Base-by-base conservation (phyloP, 1,284 basidiomycete genomes). In the Moesziomyces sp. region DNA sequence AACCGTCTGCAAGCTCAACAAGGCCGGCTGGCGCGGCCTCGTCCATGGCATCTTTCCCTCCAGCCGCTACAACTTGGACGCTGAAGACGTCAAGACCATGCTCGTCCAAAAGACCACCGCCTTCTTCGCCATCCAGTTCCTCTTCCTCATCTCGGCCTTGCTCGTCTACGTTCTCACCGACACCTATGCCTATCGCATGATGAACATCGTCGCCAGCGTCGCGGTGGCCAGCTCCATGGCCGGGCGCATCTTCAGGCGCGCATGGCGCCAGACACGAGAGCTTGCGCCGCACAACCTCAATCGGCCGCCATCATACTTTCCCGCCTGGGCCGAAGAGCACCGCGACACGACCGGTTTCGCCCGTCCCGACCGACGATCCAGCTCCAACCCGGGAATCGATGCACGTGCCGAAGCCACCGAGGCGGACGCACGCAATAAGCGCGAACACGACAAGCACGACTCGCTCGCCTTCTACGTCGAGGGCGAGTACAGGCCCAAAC, bases 71-170 rank as follows among this genome's bases (percentile, higher is more conserved):
- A 72, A 74, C 34, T 45, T 71, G 30, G 74, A 75, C 43, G 50
- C 72, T 3, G 78, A 79, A 35, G 78, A 80, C 40, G 71, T 80
- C 48, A 74, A 62, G 57, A 58, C 60, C 47, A 80, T 80, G 76
- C 72, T 80, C 28, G 69, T 80, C 5, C 77, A 80, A 50, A 68
- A 73, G 47, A 78, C 78, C 38, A 75, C 68, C 23, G 64, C 65
- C 8, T 80, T 79, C 61, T 79, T 76, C 44, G 44, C 62, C 28
- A 67, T 77, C 14, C 76, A 78, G 38, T 77, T 79, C 52, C 59
- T 59, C 50, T 61, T 80, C 30, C 70, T 80, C 61, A 58, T 65
- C 59, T 65, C 66, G 28, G 63, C 68, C 16, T 55, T 73, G 24
- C 60, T 76, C 26, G 60, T 79, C 46, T 74, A 77, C 56, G 52